These are phyloP conservation scores for Helotiales sp. DNA, from an alignment of 2,329 filamentous ascomycete species.

Conservation along the genomic window DNA sequence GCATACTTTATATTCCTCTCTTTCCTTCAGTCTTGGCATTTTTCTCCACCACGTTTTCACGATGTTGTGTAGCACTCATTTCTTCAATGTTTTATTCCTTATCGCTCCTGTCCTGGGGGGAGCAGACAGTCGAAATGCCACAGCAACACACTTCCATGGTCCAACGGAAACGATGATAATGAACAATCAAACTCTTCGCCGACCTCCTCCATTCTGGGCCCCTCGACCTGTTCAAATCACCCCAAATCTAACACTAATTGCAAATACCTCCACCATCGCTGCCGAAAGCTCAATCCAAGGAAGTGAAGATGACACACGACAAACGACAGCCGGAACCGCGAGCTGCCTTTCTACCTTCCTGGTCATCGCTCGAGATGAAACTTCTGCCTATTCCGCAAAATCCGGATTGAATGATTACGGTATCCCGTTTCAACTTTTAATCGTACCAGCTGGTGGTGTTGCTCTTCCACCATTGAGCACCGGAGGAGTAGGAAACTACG, in stretches of 20 bases:
- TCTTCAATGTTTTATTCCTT: neutral
- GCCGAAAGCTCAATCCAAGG: too few species aligned
- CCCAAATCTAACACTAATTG: neutral
- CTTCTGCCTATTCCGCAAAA: constrained; percentile 48
- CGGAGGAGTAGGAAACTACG: constrained; percentile 52
- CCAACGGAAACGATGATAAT: neutral
- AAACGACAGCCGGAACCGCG: neutral
- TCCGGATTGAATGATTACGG: constrained; percentile 61
- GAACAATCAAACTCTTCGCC: constrained; percentile 1
- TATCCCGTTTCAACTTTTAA: constrained; percentile 55
- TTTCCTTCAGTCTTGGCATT: neutral
- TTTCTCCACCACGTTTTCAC: neutral
- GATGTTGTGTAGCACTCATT: neutral
- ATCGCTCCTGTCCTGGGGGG: neutral
- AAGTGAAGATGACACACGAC: neutral
- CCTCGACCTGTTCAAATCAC: neutral
- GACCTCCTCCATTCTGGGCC: neutral
- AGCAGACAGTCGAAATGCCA: neutral
- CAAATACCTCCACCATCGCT: constrained; percentile 2
- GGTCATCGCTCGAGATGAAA: constrained; percentile 53
- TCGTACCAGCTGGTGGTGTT: constrained; percentile 53
- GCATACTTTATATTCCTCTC: neutral
- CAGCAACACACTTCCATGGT: neutral
- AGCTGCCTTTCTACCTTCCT: constrained; percentile 46
- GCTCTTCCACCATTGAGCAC: constrained; percentile 52